A percentile compares a stretch with the other conserved stretches of the same genome.
Evolutionary conservation across 345 rosid genomes (phyloP).

Genomic region (Psidium guajava): DNA sequence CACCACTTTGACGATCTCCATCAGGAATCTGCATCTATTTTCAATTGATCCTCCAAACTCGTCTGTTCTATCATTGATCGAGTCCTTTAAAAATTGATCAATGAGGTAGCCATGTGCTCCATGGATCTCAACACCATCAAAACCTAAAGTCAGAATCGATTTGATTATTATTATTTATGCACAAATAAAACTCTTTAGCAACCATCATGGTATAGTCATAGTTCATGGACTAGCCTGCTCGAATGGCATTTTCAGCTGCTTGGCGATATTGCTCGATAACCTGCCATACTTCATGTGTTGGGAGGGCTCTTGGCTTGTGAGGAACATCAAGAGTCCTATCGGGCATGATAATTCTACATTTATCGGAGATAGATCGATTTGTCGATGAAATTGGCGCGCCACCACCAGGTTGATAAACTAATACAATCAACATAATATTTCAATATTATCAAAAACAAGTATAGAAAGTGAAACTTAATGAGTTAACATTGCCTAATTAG

Average conservation of each 20-base stretch:
- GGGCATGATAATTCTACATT: slow-evolving; percentile 21
- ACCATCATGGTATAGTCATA: not conserved
- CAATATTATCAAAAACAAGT: not conserved
- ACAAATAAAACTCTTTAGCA: not conserved
- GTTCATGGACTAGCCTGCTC: slow-evolving; percentile 8
- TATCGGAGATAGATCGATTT: slow-evolving; percentile 15
- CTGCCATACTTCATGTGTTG: not conserved
- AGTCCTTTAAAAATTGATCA: slow-evolving; percentile 7
- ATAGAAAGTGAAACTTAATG: not conserved
- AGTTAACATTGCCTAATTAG: too few relatives aligned
- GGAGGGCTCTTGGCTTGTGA: not conserved
- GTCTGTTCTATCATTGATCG: slow-evolving; percentile 2
- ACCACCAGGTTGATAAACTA: slow-evolving; percentile 25
- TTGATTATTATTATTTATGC: too few relatives aligned
- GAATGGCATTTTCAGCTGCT: slow-evolving; percentile 17
- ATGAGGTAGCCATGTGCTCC: slow-evolving; percentile 6
- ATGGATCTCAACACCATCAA: slow-evolving; percentile 6
- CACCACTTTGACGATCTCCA: not conserved
- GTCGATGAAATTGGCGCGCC: slow-evolving; percentile 27
- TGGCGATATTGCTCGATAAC: not conserved
- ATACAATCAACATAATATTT: not conserved
- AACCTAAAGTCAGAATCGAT: not conserved
- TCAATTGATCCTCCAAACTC: not conserved
- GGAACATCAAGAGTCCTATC: not conserved
- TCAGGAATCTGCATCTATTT: slow-evolving; percentile 3